These are phyloP conservation scores for Picea abies DNA, from an alignment of 83 land plant genomes.

Conservation along the genomic window DNA sequence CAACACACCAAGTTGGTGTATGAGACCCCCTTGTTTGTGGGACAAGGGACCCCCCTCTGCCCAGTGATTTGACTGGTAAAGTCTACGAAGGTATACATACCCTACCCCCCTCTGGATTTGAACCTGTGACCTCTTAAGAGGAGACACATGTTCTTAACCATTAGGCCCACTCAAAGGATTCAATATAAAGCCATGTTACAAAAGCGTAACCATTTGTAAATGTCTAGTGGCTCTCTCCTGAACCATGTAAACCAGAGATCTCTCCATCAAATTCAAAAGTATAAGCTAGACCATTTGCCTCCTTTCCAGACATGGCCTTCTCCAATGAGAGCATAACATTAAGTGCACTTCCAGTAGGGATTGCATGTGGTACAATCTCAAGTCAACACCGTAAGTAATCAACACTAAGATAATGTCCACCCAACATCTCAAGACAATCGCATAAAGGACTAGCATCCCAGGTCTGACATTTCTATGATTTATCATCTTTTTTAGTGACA, in stretches of 20 bases:
- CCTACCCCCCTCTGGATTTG: too few species aligned
- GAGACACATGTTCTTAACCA: too few species aligned
- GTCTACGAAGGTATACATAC: too few species aligned
- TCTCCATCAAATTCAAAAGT: conserved; percentile 99
- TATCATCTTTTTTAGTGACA: conserved; percentile 42
- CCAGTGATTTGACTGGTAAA: too few species aligned
- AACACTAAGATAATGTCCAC: conserved; percentile 80
- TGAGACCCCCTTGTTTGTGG: too few species aligned
- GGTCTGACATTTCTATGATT: conserved; percentile 16
- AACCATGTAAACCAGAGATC: conserved; percentile 96
- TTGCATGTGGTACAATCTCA: conserved; percentile 47
- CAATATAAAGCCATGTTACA: conserved; percentile 98
- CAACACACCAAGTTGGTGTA: too few species aligned
- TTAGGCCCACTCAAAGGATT: too few species aligned
- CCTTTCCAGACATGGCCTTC: conserved; percentile 79
- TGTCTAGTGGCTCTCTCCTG: conserved; percentile 97
- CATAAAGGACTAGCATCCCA: conserved; percentile 80
- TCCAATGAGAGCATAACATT: conserved; percentile 77
- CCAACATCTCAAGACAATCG: conserved; percentile 69
- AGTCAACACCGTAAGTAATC: conserved; percentile 79
- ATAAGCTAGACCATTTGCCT: conserved; percentile 82
- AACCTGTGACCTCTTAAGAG: too few species aligned
- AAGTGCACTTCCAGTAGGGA: conserved; percentile 57
- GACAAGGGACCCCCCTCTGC: too few species aligned
- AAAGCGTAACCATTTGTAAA: conserved; percentile 94